Conservation (phyloP, 2,329 filamentous ascomycete genomes). For the Blastomyces parvus region DNA sequence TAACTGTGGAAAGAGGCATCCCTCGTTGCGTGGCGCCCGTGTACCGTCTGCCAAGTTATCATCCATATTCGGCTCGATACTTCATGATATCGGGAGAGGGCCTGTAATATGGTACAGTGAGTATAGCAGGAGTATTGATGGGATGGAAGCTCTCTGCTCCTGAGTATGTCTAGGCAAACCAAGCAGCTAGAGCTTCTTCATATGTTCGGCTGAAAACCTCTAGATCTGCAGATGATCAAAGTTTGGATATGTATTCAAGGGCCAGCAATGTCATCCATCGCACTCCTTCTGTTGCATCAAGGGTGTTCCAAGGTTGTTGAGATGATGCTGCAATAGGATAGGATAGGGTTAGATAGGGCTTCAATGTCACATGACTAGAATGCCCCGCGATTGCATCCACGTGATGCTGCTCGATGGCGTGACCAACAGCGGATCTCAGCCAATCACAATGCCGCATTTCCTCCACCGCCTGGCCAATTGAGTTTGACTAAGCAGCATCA, state of each 20-base stretch:
- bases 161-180: too few relatives aligned
- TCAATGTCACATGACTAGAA: conserved; percentile 1
- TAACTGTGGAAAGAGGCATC: neutral
- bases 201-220: too few relatives aligned
- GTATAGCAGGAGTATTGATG: neutral
- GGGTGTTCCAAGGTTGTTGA: too few relatives aligned
- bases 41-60: neutral
- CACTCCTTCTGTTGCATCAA: too few relatives aligned
- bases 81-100: neutral
- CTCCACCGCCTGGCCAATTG: neutral
- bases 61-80: neutral
- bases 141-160: too few relatives aligned
- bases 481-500: neutral
- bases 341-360: neutral
- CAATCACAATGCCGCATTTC: neutral
- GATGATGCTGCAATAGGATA: too few relatives aligned
- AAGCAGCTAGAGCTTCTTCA: too few relatives aligned
- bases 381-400: neutral
- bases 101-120: neutral
- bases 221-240: too few relatives aligned
- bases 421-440: neutral
- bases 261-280: too few relatives aligned
- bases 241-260: too few relatives aligned
- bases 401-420: neutral
- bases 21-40: neutral